Evolutionary conservation across 2,329 filamentous ascomycete species (phyloP).

Genomic region (Orbilia brochopaga): DNA sequence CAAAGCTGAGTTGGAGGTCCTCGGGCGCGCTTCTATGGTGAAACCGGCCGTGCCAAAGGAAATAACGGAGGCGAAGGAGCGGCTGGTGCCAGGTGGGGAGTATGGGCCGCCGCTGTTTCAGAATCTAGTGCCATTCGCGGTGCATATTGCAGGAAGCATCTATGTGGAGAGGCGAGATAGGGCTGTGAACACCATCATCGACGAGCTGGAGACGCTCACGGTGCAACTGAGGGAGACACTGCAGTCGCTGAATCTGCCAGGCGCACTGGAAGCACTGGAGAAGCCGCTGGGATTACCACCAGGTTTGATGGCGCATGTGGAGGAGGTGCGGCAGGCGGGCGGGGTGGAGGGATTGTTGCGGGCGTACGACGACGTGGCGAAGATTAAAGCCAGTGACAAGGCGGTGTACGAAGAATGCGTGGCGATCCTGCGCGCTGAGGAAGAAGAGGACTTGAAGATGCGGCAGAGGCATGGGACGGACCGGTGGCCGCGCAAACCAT

Average conservation of each 20-base stretch:
- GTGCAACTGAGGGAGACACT: slow-evolving; percentile 78
- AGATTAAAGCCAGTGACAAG: slow-evolving; percentile 79
- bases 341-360: slow-evolving; percentile 77
- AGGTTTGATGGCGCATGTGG: slow-evolving; percentile 83
- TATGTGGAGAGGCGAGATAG: slow-evolving; percentile 90
- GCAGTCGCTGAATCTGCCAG: slow-evolving; percentile 83
- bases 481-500: slow-evolving; percentile 76
- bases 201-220: slow-evolving; percentile 80
- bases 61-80: slow-evolving; percentile 77
- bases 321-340: slow-evolving; percentile 90
- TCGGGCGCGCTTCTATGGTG: slow-evolving; percentile 91
- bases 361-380: slow-evolving; percentile 86
- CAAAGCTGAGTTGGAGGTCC: slow-evolving; percentile 82
- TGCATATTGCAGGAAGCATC: slow-evolving; percentile 92
- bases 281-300: slow-evolving; percentile 91
- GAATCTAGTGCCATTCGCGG: slow-evolving; percentile 91
- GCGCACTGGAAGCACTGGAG: slow-evolving; percentile 89
- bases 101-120: slow-evolving; percentile 86
- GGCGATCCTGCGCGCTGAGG: slow-evolving; percentile 76
- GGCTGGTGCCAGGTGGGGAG: slow-evolving; percentile 78
- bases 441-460: slow-evolving; percentile 78
- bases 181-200: slow-evolving; percentile 84
- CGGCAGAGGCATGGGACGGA: slow-evolving; percentile 83
- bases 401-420: slow-evolving; percentile 82
- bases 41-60: slow-evolving; percentile 77